A percentile compares a stretch with the other conserved stretches of the same genome.
phyloP scores from a whole-genome alignment of 805 yeast genomes.

The Barnettozyma sucrosica region DNA sequence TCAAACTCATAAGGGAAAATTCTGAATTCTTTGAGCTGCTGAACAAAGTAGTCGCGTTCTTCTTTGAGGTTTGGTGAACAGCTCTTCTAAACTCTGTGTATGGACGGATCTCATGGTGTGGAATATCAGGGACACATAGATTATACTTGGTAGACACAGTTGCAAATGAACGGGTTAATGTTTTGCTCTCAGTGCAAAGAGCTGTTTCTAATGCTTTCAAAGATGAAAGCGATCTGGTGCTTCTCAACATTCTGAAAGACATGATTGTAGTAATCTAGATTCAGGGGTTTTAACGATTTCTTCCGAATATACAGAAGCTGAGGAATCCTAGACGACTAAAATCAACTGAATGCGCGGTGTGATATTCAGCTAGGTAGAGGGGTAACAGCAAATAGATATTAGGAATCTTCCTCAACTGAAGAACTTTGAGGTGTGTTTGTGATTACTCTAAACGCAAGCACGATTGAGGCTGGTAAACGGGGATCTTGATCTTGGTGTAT shows the following conservation, averaged over 20 bases:
- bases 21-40: constrained; percentile 20
- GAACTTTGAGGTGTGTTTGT: neutral
- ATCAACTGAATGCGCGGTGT: neutral
- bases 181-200: constrained; percentile 9
- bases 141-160: constrained; percentile 16
- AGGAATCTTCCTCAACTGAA: neutral
- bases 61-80: constrained; percentile 28
- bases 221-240: constrained; percentile 26
- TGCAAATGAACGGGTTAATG: constrained; percentile 3
- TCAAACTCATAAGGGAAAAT: constrained; percentile 40
- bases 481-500: neutral
- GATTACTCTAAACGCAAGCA: neutral
- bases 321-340: neutral
- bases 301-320: neutral
- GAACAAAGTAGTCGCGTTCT: constrained; percentile 24
- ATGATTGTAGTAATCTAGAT: neutral
- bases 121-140: constrained; percentile 20
- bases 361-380: neutral
- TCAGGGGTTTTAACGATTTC: neutral
- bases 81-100: constrained; percentile 17
- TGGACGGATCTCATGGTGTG: constrained; percentile 13
- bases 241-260: constrained; percentile 22
- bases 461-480: neutral
- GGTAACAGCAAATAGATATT: neutral
- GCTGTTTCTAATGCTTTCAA: constrained; percentile 15